phyloP scores from a whole-genome alignment of 139 green algal species.

The Asterochloris sp. region DNA sequence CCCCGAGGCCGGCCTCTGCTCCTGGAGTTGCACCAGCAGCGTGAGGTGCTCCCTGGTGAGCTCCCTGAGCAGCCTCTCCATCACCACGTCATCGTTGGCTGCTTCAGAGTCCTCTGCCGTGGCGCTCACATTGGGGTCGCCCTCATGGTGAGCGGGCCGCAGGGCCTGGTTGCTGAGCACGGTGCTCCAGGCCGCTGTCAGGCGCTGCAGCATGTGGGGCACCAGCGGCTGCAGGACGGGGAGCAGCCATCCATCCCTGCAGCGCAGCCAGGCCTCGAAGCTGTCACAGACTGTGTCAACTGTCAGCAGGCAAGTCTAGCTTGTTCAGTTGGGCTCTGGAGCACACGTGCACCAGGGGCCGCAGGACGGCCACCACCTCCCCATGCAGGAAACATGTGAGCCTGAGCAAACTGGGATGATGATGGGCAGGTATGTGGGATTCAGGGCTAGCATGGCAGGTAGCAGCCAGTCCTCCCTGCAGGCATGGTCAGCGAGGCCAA shows the following conservation, averaged over 20 bases:
- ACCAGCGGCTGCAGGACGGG: slow-evolving; percentile 36
- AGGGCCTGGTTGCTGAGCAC: neutral
- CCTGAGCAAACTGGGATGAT: no score
- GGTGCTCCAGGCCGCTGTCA: slow-evolving; percentile 33
- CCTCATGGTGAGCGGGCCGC: neutral
- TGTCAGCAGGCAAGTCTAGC: no score
- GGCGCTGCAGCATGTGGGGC: slow-evolving; percentile 47
- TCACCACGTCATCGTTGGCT: slow-evolving; percentile 58
- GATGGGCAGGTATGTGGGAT: no score
- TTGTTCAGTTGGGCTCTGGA: no score
- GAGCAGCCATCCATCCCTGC: slow-evolving; percentile 35
- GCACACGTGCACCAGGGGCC: no score
- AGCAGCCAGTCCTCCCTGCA: no score
- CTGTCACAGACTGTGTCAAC: no score
- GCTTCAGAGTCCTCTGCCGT: slow-evolving; percentile 14
- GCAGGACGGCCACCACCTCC: no score
- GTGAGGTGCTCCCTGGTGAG: slow-evolving; percentile 61
- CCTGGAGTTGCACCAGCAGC: slow-evolving; percentile 37
- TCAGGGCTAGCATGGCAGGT: no score
- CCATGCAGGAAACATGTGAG: no score
- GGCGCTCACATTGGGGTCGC: neutral
- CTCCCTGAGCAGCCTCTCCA: slow-evolving; percentile 60
- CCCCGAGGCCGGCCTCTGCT: neutral
- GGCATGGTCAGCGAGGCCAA: no score
- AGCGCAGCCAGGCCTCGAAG: neutral